Percentiles rank a stretch among this genome's conserved stretches.
phyloP scores from a whole-genome alignment of 495 filamentous ascomycete species.

The Aspergillus coremiiformis region DNA sequence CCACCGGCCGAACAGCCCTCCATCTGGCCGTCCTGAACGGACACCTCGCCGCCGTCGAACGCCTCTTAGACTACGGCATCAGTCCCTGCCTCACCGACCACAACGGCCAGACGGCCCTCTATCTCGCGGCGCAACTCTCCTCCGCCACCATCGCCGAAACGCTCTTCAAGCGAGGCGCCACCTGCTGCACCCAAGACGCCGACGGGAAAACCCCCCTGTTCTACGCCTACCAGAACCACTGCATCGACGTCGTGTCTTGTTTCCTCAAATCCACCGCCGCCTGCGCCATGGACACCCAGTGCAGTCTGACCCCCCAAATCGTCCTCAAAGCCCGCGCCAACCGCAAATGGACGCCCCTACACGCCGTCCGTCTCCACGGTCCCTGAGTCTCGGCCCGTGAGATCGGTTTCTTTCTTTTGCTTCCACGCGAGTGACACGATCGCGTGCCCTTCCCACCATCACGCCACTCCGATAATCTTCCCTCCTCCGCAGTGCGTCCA shows the following conservation, averaged over 20 bases:
- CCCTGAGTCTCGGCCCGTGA: too few relatives aligned
- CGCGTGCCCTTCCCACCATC: too few relatives aligned
- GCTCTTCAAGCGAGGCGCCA: not conserved
- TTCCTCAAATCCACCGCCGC: conserved; percentile 3
- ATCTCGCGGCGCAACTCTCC: conserved; percentile 5
- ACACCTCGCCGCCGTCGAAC: not conserved
- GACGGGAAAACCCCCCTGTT: conserved; percentile 1
- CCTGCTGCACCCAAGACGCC: conserved; percentile 1
- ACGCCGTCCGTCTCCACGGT: not conserved
- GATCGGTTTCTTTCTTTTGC: too few relatives aligned
- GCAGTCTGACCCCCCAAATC: conserved; percentile 7
- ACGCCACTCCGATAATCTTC: too few relatives aligned
- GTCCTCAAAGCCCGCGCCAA: not conserved
- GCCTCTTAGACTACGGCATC: conserved; percentile 1
- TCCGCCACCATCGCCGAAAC: not conserved
- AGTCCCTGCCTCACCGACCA: not conserved
- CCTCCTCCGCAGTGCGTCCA: too few relatives aligned
- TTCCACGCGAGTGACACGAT: too few relatives aligned
- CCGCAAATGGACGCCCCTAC: not conserved
- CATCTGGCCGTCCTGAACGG: conserved; percentile 3
- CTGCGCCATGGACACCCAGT: not conserved
- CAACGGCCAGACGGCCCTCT: conserved; percentile 5
- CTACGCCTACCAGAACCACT: conserved; percentile 11
- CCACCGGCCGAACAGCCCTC: conserved; percentile 4
- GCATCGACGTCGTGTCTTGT: not conserved